Conservation (phyloP, 306 rosid genomes). For the Myrica gale region DNA sequence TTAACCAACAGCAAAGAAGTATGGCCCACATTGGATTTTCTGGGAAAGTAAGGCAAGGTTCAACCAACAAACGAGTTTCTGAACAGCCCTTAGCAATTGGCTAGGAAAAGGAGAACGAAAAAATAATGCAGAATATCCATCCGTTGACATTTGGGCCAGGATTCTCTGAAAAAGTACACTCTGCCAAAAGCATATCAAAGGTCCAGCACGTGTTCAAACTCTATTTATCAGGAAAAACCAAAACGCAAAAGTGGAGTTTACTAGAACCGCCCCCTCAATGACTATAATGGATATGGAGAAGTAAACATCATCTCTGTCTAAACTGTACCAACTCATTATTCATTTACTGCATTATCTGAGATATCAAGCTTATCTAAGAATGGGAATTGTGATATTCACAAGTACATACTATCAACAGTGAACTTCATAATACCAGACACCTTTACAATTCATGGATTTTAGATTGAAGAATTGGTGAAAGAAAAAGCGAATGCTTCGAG, state of each 20-base stretch:
- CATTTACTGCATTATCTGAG: no score
- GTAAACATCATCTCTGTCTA: neutral
- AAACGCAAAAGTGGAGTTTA: neutral
- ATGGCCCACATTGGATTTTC: neutral
- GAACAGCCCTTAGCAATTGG: no score
- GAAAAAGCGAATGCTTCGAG: slow-evolving; percentile 1
- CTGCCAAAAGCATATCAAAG: no score
- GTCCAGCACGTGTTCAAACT: no score
- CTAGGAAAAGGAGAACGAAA: no score
- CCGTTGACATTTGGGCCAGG: no score
- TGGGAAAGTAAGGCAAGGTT: no score
- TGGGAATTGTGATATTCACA: slow-evolving; percentile 34
- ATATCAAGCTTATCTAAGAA: neutral
- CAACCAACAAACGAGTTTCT: no score
- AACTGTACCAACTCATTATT: neutral
- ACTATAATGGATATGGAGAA: neutral
- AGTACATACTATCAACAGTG: slow-evolving; percentile 18
- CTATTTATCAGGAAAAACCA: neutral
- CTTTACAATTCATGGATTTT: slow-evolving; percentile 17
- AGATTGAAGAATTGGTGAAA: slow-evolving; percentile 12
- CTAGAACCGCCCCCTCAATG: no score
- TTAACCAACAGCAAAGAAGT: no score
- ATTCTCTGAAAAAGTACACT: no score
- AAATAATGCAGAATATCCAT: no score
- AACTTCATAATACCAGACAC: slow-evolving; percentile 20